Conservation (phyloP, 106 monocot species). For the Narthecium ossifragum region DNA sequence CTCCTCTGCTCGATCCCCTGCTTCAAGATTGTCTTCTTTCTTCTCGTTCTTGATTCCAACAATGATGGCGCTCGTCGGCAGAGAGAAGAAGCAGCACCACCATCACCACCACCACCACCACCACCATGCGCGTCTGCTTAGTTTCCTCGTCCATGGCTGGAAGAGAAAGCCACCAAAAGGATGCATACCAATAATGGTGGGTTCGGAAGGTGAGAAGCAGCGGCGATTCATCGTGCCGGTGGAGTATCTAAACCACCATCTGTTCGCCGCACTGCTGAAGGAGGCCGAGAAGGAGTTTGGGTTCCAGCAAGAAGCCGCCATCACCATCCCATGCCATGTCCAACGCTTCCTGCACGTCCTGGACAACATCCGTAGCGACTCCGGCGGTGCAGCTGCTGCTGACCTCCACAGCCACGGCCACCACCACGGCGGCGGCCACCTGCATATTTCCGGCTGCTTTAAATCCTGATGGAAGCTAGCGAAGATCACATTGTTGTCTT, state of each 20-base stretch:
- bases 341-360: background rate
- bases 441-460: conserved; percentile 2
- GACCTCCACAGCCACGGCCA: background rate
- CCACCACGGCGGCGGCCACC: background rate
- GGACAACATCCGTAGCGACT: background rate
- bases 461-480: background rate
- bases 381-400: background rate
- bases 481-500: too few relatives aligned
- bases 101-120: too few relatives aligned
- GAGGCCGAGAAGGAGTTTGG: conserved; percentile 4
- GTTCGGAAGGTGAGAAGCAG: background rate
- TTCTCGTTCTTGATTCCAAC: too few relatives aligned
- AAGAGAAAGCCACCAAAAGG: background rate
- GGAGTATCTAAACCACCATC: conserved; percentile 5
- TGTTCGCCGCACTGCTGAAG: background rate
- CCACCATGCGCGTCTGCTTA: too few relatives aligned
- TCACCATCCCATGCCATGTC: background rate
- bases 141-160: too few relatives aligned
- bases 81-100: too few relatives aligned
- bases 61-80: too few relatives aligned
- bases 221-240: background rate
- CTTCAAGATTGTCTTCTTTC: too few relatives aligned
- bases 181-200: background rate
- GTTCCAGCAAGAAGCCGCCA: background rate
- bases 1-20: too few relatives aligned